Base-by-base conservation (phyloP, 2,329 filamentous ascomycete genomes). In the Verticillium dahliae region DNA sequence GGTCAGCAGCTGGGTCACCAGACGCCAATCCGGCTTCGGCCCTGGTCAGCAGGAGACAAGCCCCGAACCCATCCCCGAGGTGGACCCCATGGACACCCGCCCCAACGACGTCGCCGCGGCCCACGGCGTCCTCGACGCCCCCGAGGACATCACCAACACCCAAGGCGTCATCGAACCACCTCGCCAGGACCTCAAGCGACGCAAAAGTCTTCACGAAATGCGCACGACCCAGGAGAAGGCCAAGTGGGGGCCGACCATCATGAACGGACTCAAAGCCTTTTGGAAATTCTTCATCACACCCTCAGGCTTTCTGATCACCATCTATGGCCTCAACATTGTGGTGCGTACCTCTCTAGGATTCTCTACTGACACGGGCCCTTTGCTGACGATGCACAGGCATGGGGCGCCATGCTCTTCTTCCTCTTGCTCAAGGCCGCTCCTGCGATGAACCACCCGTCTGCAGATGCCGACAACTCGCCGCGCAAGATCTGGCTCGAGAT, bases 381-480 rank as follows among this genome's bases (percentile, higher is more conserved):
- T 37, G 4, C 55, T 60, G 57, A 58, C 31, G 38, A 6, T n/a
- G 10, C 50, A 10, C 22, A 68, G 64, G 68, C 61, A 22, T 70
- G 68, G 68, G 68, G 68, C 57, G 69, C 68, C 2, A 70, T 70
- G 68, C 63, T 70, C n/a, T 70, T 70, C 65, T 70, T 70, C 54
- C 66, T 70, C 14, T 63, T 70, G 2, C 66, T 70, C 55, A 69
- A 70, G 10, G 68, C 65, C 2, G 66, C 66, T 0, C 66, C 66
- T 7, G 66, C 66, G 4, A 67, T 67, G 66, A 65, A 65, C 14
- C 50, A 66, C 18, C 65, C 65, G 1, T 59, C 57, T 31, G 63
- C 63, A 45, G 61, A 66, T 59, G 66, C 64, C 61, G 45, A 60
- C 31, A 60, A 62, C 31, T 67, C 66, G 2, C 63, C 65, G 9